Percentiles rank a stretch among this genome's conserved stretches.
Conservation (phyloP, 1,284 basidiomycete species). For the Hortiboletus rubellus region DNA sequence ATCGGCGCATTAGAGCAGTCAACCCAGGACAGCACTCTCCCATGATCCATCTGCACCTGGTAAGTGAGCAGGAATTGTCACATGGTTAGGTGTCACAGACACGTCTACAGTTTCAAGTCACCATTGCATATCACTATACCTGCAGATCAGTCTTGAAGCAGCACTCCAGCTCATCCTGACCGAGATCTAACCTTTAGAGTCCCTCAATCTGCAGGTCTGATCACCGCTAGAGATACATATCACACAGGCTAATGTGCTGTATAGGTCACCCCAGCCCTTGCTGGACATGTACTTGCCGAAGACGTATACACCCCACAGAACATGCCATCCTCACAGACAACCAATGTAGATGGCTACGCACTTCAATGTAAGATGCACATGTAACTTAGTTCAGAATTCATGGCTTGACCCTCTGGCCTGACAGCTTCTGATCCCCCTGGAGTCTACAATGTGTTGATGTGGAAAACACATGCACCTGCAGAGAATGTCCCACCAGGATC, state of each 20-base stretch:
- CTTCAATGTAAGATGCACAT: constrained; percentile 53
- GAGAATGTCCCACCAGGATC: constrained; percentile 48
- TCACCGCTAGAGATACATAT: neutral
- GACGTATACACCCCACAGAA: constrained; percentile 66
- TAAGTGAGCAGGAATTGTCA: constrained; percentile 34
- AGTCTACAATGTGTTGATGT: constrained; percentile 70
- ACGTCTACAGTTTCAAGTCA: constrained; percentile 55
- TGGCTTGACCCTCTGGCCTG: constrained; percentile 4
- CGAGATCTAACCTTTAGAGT: constrained; percentile 47
- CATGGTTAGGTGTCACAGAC: neutral
- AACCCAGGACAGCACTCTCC: constrained; percentile 56
- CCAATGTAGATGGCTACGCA: constrained; percentile 89
- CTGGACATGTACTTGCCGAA: constrained; percentile 74
- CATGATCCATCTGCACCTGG: constrained; percentile 68
- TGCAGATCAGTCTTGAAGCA: constrained; percentile 63
- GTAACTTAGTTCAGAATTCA: neutral
- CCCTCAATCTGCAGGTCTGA: constrained; percentile 41
- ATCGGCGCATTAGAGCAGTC: constrained; percentile 32
- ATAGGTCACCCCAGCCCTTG: constrained; percentile 57
- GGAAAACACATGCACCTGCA: constrained; percentile 45
- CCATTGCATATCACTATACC: constrained; percentile 75
- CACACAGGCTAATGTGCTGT: neutral
- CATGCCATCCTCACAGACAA: constrained; percentile 64
- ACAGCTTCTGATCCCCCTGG: constrained; percentile 62
- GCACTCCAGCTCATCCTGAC: constrained; percentile 60